A percentile compares a stretch with the other conserved stretches of the same genome.
Conservation (phyloP, 768 basidiomycete genomes). For the Russula abietina region DNA sequence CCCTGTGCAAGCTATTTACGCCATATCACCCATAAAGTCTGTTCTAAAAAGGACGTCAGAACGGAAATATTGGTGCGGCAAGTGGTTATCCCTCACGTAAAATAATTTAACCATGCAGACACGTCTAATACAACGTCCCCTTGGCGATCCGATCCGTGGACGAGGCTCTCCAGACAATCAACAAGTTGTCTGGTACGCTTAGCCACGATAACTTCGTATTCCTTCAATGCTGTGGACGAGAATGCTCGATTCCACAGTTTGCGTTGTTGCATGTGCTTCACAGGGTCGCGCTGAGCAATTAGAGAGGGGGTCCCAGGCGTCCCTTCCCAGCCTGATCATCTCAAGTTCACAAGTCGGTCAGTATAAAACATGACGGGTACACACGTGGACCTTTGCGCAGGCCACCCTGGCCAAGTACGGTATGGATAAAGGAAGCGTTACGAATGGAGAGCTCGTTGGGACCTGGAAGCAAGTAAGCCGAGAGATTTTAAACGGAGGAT, state of each 20-base stretch:
- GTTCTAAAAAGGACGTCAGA: constrained; percentile 29
- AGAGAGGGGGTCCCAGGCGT: constrained; percentile 18
- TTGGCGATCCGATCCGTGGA: constrained; percentile 4
- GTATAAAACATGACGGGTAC: not conserved
- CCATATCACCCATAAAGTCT: constrained; percentile 46
- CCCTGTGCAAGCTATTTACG: constrained; percentile 30
- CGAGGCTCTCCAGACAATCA: constrained; percentile 23
- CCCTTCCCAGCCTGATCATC: constrained; percentile 17
- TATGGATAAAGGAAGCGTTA: constrained; percentile 7
- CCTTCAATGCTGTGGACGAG: constrained; percentile 38
- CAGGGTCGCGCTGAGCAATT: constrained; percentile 34
- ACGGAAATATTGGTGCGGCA: not conserved
- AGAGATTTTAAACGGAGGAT: not conserved
- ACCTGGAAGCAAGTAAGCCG: not conserved
- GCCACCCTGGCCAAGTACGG: constrained; percentile 17
- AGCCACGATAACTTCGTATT: constrained; percentile 37
- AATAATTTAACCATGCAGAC: constrained; percentile 33
- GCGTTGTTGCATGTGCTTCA: constrained; percentile 37
- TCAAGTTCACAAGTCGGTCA: not conserved
- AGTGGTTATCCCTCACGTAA: constrained; percentile 31
- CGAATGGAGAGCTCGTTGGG: constrained; percentile 15
- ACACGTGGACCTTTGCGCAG: constrained; percentile 21
- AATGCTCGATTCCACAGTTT: constrained; percentile 42
- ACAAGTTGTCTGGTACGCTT: constrained; percentile 34
- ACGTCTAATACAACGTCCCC: constrained; percentile 30